Evolutionary conservation across 192 early-diverging fungal species (phyloP).

Genomic region (Coemansia sp.): DNA sequence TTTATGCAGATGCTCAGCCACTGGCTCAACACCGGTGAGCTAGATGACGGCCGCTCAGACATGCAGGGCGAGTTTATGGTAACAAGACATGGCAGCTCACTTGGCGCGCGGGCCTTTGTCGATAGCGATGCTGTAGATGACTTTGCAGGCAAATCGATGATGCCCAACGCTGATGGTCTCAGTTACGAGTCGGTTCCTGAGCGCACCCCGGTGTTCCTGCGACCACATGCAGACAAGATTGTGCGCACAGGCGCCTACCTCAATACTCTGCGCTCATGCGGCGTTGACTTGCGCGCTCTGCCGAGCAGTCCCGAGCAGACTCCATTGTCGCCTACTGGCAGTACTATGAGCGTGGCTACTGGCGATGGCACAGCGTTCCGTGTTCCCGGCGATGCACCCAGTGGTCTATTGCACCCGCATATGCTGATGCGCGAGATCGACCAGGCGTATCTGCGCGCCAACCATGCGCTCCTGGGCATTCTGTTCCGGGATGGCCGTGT

Average conservation of each 20-base stretch:
- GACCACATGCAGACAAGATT: constrained; percentile 72
- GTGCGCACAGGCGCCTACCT: constrained; percentile 91
- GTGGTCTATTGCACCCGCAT: constrained; percentile 34
- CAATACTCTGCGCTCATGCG: constrained; percentile 86
- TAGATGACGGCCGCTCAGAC: constrained; percentile 61
- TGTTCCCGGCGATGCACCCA: background rate
- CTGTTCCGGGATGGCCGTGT: constrained; percentile 77
- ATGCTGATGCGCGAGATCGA: constrained; percentile 66
- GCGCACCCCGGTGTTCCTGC: constrained; percentile 71
- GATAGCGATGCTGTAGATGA: constrained; percentile 54
- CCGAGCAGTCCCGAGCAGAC: constrained; percentile 1
- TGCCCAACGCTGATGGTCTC: background rate
- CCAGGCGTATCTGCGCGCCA: constrained; percentile 83
- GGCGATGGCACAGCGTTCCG: background rate
- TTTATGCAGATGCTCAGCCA: constrained; percentile 76
- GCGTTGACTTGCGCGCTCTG: constrained; percentile 35
- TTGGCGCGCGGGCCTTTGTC: constrained; percentile 67
- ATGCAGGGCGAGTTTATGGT: constrained; percentile 90
- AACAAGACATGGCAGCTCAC: constrained; percentile 59
- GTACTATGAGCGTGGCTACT: background rate
- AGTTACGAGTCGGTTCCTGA: constrained; percentile 30
- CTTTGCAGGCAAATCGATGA: background rate
- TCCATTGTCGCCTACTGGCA: constrained; percentile 1
- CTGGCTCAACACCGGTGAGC: constrained; percentile 89
- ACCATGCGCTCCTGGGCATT: constrained; percentile 74